Evolutionary conservation across 177 flowering plant species (phyloP).

Genomic region (Tripterygium wilfordii): DNA sequence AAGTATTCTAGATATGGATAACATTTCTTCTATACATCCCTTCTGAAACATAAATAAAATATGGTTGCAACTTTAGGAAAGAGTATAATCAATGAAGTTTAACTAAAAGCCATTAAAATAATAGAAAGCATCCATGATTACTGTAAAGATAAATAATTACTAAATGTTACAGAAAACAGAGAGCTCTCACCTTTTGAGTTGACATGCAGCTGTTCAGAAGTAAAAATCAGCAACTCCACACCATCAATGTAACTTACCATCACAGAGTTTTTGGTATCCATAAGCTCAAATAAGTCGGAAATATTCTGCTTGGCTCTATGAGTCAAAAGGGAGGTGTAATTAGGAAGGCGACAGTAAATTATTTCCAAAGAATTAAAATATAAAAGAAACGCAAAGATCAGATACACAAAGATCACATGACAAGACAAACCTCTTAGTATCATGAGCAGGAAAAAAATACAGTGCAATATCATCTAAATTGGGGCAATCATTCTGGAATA

Average conservation of each 20-base stretch:
- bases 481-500: constrained; percentile 25
- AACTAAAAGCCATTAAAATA: neutral
- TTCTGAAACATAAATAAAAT: neutral
- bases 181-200: constrained; percentile 23
- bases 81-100: neutral
- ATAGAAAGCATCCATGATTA: too few relatives aligned
- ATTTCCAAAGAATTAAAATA: neutral
- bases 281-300: constrained; percentile 9
- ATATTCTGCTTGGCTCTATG: constrained; percentile 12
- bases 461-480: constrained; percentile 28
- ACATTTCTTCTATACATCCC: too few relatives aligned
- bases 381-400: neutral
- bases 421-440: constrained; percentile 11
- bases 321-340: neutral
- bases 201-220: constrained; percentile 21
- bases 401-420: neutral
- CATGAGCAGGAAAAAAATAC: constrained; percentile 20
- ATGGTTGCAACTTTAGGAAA: neutral
- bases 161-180: neutral
- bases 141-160: too few relatives aligned
- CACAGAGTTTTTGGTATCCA: constrained; percentile 16
- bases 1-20: too few relatives aligned
- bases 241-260: constrained; percentile 19
- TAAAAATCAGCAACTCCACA: constrained; percentile 30
- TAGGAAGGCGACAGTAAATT: neutral